Conservation (phyloP, 139 green algal genomes). For the Spirogloea muscicola region DNA sequence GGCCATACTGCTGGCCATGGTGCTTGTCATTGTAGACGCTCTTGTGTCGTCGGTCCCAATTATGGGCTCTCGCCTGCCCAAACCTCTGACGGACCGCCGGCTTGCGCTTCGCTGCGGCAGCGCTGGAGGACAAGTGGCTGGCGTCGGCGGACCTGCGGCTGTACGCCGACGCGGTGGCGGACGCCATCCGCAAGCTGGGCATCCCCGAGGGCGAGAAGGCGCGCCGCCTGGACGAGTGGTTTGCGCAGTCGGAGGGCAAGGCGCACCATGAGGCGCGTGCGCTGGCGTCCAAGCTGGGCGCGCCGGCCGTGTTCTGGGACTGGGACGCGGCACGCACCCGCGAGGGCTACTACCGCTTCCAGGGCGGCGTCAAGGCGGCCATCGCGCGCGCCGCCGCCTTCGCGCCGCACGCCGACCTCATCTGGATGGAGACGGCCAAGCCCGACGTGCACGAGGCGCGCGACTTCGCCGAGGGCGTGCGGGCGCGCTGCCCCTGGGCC, state of each 20-base stretch:
- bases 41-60: no score
- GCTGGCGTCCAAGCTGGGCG: conserved; percentile 34
- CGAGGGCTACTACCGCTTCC: conserved; percentile 77
- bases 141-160: conserved; percentile 11
- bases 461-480: conserved; percentile 68
- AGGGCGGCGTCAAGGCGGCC: conserved; percentile 67
- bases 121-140: conserved; percentile 37
- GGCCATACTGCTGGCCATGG: no score
- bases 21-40: no score
- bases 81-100: no score
- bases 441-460: conserved; percentile 71
- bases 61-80: no score
- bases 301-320: conserved; percentile 27
- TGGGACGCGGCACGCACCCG: conserved; percentile 60
- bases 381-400: conserved; percentile 81
- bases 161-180: conserved; percentile 25
- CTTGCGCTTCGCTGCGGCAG: no score
- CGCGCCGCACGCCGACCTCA: conserved; percentile 77
- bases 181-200: conserved; percentile 23
- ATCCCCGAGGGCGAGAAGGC: conserved; percentile 30
- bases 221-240: conserved; percentile 32
- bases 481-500: conserved; percentile 76
- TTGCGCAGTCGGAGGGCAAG: conserved; percentile 14
- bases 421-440: conserved; percentile 86
- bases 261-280: conserved; percentile 6